Base-by-base conservation (phyloP, 2,329 filamentous ascomycete species). In the Fusarium odoratissimum region DNA sequence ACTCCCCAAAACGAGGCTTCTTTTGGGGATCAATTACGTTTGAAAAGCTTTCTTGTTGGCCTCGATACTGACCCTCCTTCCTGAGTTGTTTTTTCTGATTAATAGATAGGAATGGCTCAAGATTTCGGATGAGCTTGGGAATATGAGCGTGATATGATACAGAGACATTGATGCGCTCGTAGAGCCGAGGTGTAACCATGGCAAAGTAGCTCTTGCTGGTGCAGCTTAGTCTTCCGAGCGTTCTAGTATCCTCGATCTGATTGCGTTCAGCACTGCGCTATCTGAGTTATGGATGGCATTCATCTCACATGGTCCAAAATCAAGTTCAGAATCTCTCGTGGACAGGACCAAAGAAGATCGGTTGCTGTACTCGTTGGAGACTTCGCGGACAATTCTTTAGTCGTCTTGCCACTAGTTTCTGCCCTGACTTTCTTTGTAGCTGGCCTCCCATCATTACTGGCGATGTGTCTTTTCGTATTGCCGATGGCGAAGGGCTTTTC, bases 141-240 rank as follows among this genome's bases (percentile, higher is more conserved):
- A 76, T 73, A 38, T 76, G 64, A 3, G 67, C 57, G 14, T 76
- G 67, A 30, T 31, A 65, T 6, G 13, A 14, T 10, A 66, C 60
- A 9, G 23, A 46, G 5, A 70, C 44, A 3, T 57, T 33, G 7
- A 77, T 10, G 17, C 59, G 74, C 3, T 60, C 60, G 31, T 75
- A 65, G 13, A 77, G 64, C 5, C 23, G 67, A 10, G 73, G 71
- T 21, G 55, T 58, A 23, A 71, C 57, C 9, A 74, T 33, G 1
- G 60, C 40, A 31, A 77, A 49, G 31, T 59, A 74, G 25, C 16
- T 58, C 30, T 76, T 77, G 60, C 54, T 72, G 3, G 76, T 76
- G 28, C 59, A 65, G 6, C 51, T 49, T 8, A 76, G 41, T 5
- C 45, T 65, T 23, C 62, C 60, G 1, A 77, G 37, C 2, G 60